Base-by-base conservation (phyloP, 129 eudicot genomes). In the Flaveria ramosissima region DNA sequence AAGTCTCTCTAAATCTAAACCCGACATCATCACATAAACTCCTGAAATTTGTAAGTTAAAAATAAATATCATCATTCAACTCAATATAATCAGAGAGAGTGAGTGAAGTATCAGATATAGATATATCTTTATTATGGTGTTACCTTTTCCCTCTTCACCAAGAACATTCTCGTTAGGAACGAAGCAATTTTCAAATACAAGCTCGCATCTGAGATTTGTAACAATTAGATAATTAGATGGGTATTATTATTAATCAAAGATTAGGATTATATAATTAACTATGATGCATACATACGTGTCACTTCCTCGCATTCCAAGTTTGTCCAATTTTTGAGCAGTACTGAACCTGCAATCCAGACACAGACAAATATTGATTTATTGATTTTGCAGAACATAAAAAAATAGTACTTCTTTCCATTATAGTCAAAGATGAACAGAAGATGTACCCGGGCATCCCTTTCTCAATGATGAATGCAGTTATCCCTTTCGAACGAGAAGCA, bases 251-350 rank as follows among this genome's bases (percentile, higher is more conserved):
- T 42, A 73, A 24, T 17, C 17, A n/a, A 72, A 41, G 24, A 71
- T 14, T 50, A 55, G 9, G 51, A 45, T 17, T 50, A 73, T 61
- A 63, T 71, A 47, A 50, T 45, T 52, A 68, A 57, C 6, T 52
- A 15, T 39, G 52, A 55, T 26, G 70, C 21, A n/a, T 57, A 83
- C 90, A 73, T 91, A 91, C 99, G 97, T 95, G 64, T 92, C 96
- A 85, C 99, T 95, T 83, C 99, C 99, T 73, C 99, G 91, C 99
- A 95, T 95, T 67, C 99, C 99, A 51, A 95, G 89, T 84, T 95
- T 95, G 88, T 95, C 99, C 60, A 95, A 79, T 78, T 95, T 95
- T 84, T 95, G 97, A 39, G 99, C 99, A 13, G 99, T 95, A 68
- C 94, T 86, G 84, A 95, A 95, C 79, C 99, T 95, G 96, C 82